These are phyloP conservation scores for Aegilops sharonensis DNA, from an alignment of 176 grass and related monocot species.

Conservation along the genomic window DNA sequence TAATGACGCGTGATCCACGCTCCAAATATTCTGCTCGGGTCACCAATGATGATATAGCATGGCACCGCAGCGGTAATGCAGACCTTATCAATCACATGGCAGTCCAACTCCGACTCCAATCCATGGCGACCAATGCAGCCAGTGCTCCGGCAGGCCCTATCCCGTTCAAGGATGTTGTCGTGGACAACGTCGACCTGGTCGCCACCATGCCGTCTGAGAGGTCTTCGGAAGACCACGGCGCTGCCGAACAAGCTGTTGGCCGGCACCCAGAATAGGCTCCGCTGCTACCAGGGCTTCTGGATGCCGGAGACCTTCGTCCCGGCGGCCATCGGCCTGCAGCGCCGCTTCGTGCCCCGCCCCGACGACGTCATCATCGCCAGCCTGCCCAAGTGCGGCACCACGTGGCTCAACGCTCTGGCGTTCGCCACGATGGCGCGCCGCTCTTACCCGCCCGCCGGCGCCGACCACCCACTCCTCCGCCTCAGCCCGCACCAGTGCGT, in stretches of 20 bases:
- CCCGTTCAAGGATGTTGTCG: constrained; percentile 31
- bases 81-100: not conserved
- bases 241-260: constrained; percentile 1
- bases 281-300: not conserved
- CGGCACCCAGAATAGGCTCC: not conserved
- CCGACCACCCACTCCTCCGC: constrained; percentile 5
- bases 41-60: too few species aligned
- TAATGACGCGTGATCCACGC: not conserved
- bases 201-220: not conserved
- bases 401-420: constrained; percentile 27
- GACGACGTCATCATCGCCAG: constrained; percentile 13
- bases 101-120: not conserved
- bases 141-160: not conserved
- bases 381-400: constrained; percentile 30
- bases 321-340: not conserved
- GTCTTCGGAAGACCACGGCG: not conserved
- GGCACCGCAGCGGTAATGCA: too few species aligned
- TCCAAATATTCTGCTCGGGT: not conserved
- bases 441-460: not conserved
- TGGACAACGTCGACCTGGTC: not conserved
- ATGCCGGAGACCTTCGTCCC: not conserved
- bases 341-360: not conserved
- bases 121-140: not conserved
- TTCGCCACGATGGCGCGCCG: constrained; percentile 11
- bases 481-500: constrained; percentile 32